Conservation (phyloP, 495 filamentous ascomycete species). For the Penicillium angulare region DNA sequence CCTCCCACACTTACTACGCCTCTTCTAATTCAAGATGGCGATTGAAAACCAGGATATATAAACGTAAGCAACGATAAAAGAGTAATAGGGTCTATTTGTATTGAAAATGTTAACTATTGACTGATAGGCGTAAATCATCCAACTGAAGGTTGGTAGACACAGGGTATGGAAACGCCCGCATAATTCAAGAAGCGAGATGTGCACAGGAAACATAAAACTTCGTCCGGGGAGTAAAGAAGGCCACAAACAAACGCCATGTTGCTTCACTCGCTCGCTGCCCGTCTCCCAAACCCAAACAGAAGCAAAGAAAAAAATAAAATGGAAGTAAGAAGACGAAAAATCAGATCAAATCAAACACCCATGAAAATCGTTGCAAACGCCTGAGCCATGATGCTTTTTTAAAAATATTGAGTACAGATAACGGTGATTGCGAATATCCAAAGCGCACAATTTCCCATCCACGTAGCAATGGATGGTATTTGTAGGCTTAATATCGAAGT, state of each 20-base stretch:
- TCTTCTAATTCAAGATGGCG: not conserved
- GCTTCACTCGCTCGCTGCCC: constrained; percentile 24
- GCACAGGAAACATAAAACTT: constrained; percentile 13
- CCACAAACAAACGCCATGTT: constrained; percentile 27
- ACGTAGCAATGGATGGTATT: too few species aligned
- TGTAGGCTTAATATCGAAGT: too few species aligned
- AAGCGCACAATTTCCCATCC: too few species aligned
- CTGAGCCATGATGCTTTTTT: constrained; percentile 31
- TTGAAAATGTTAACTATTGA: constrained; percentile 12
- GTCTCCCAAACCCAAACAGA: constrained; percentile 15
- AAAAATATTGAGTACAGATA: not conserved
- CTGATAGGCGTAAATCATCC: constrained; percentile 10
- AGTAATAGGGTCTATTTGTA: constrained; percentile 1
- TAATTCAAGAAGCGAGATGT: constrained; percentile 15
- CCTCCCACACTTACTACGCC: not conserved
- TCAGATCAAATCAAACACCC: not conserved
- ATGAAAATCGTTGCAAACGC: constrained; percentile 15
- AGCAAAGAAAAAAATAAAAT: constrained; percentile 4
- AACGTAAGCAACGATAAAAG: not conserved
- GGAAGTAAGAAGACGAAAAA: constrained; percentile 1
- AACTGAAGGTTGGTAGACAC: constrained; percentile 7
- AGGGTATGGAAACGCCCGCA: constrained; percentile 21
- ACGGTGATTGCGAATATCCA: too few species aligned
- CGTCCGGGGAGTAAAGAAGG: constrained; percentile 18
- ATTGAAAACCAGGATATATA: not conserved